Base-by-base conservation (phyloP, 2,329 filamentous ascomycete species). In the Colletotrichum tropicicola region DNA sequence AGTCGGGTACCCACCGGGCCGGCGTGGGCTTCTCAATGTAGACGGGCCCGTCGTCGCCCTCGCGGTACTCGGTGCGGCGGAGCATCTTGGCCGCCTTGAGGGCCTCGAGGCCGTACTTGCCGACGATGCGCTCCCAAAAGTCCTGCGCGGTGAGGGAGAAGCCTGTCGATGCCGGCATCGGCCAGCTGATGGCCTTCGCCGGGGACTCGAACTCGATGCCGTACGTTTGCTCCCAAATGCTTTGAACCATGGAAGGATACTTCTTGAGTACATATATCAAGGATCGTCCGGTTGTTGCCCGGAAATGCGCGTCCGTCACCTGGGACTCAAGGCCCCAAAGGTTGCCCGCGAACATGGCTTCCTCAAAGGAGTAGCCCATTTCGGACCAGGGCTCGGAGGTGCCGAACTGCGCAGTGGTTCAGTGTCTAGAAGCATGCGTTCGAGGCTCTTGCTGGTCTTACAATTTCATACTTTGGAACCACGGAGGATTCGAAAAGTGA, bases 91-190 rank as follows among this genome's bases (percentile, higher is more conserved):
- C 59, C 6, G 47, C 10, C 5, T 15, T 10, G 6, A 67, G 35
- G 5, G 55, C 59, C n/a, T 43, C 21, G 9, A 12, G 17, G 13
- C 59, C 65, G 48, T 47, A 54, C 21, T 53, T 60, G 9, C 9
- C 43, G 13, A 57, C 54, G 17, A 15, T 12, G 4, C 19, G 8
- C 19, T 17, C 21, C 65, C 65, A 67, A 8, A 67, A 67, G 37
- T 32, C 25, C n/a, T 21, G 45, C n/a, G 41, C 45, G 27, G 37
- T 41, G 32, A 63, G 30, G n/a, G 28, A 47, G 6, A 17, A 39
- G 5, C n/a, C 12, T 51, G 54, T 60, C 2, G 45, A 12, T 19
- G 28, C 5, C 6, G 59, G 59, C 10, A 64, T n/a, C 10, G 48
- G 30, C 21, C 17, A 35, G 5, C 8, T 12, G 17, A n/a, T 21